Evolutionary conservation across 1,284 basidiomycete genomes (phyloP).

Genomic region (Microstroma glucosiphilum): DNA sequence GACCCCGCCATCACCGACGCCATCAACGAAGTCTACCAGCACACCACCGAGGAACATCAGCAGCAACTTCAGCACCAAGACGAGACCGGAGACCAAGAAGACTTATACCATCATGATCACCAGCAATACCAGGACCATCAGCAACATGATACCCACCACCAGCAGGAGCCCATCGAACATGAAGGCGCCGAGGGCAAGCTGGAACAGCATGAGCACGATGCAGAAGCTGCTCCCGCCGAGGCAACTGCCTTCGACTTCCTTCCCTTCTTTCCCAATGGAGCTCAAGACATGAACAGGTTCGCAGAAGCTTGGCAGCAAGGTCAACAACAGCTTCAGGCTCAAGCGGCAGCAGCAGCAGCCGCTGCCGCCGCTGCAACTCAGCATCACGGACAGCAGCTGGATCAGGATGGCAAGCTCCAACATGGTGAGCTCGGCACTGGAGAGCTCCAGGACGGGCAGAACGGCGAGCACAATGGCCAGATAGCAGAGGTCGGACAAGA

Average conservation of each 20-base stretch:
- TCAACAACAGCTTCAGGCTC: neutral
- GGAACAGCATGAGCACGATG: neutral
- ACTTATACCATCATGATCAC: too few species aligned
- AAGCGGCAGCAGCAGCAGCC: neutral
- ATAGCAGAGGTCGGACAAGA: neutral
- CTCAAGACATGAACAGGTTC: conserved; percentile 6
- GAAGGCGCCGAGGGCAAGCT: neutral
- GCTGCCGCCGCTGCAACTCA: neutral
- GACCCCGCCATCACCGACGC: too few species aligned
- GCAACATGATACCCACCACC: neutral
- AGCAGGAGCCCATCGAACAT: neutral
- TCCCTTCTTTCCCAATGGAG: conserved; percentile 6
- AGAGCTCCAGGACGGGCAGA: neutral
- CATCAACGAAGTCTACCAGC: too few species aligned
- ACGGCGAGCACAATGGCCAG: neutral
- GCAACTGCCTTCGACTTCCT: conserved; percentile 5
- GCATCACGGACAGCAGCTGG: neutral
- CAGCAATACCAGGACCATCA: too few species aligned
- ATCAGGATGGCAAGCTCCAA: neutral
- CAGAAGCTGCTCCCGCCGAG: neutral
- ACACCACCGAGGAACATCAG: too few species aligned
- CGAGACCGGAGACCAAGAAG: too few species aligned
- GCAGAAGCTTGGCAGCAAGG: conserved; percentile 4
- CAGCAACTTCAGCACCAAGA: too few species aligned
- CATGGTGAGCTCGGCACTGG: neutral